Evolutionary conservation across 768 basidiomycete genomes (phyloP).

Genomic region (Kwoniella shandongensis): DNA sequence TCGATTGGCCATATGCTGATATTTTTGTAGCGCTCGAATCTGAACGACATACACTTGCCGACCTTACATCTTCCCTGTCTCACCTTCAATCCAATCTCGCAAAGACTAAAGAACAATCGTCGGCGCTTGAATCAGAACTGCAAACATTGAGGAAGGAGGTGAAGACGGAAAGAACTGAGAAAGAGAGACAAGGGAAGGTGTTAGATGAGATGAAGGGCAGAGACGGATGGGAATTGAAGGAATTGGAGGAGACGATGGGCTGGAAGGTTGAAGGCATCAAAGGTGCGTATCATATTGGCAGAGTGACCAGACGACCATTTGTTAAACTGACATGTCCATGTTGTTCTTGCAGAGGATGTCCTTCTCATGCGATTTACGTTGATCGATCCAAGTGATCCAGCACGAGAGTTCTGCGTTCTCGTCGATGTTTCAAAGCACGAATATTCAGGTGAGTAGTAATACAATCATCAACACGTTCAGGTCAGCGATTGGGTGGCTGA

Average conservation of each 20-base stretch:
- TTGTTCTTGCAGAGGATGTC: conserved; percentile 57
- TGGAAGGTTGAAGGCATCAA: conserved; percentile 78
- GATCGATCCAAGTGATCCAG: conserved; percentile 62
- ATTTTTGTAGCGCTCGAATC: conserved; percentile 36
- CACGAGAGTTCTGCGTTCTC: conserved; percentile 70
- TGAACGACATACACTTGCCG: conserved; percentile 51
- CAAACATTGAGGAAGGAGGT: conserved; percentile 28
- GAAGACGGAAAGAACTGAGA: conserved; percentile 58
- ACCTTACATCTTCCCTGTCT: conserved; percentile 67
- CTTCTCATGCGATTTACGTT: conserved; percentile 72
- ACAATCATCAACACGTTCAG: too few species aligned
- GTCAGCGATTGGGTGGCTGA: not conserved
- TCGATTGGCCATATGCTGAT: not conserved
- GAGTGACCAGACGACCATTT: not conserved
- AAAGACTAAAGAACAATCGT: conserved; percentile 59
- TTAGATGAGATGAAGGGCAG: conserved; percentile 61
- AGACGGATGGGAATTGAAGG: conserved; percentile 61
- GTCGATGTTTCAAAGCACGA: conserved; percentile 66
- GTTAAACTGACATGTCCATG: not conserved
- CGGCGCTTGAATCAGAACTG: conserved; percentile 41
- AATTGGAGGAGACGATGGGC: conserved; percentile 62
- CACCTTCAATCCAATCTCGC: conserved; percentile 66
- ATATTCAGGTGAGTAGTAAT: conserved; percentile 66
- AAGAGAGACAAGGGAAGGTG: conserved; percentile 64
- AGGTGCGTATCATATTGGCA: conserved; percentile 41